Base-by-base conservation (phyloP, 257 asterid genomes). In the Gardenia jasminoides region DNA sequence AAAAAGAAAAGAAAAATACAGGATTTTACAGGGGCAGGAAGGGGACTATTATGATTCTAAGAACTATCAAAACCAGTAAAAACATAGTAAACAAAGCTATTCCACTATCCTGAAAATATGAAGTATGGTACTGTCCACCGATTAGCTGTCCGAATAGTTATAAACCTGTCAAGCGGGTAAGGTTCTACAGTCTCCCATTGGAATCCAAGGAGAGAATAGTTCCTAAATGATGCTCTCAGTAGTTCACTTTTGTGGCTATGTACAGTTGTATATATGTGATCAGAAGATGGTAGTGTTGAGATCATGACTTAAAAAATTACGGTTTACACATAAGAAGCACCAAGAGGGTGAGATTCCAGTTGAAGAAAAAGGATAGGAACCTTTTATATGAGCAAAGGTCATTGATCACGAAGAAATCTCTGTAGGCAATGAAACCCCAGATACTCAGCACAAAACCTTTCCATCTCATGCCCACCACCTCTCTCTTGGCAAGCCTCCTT, bases 361-460 rank as follows among this genome's bases (percentile, higher is more conserved):
- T 26, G 70, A 24, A 48, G 41, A 59, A 15, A 11, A 39, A 36
- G 39, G 47, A 3, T 17, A 17, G 26, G 28, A 74, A 17, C 36
- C 43, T 33, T 36, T 6, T 31, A 46, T 17, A 33, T 33, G 47
- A 44, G 69, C 28, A 44, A 9, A 75, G 56, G 69, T 87, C 83
- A 94, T 67, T 93, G 91, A 79, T 93, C 99, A 3, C 90, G 89
- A 75, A 95, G 99, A 84, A 95, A 95, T 90, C 97, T 89, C 88
- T 93, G 98, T 72, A 95, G 86, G 85, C 99, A 93, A 83, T 85
- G 93, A 80, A 95, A 92, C 2, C 99, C 99, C 67, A 95, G 85
- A 87, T 91, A 88, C 80, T 95, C 97, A 1, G 97, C 98, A 69
- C 99, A 95, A 84, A 79, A 95, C 88, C 80, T 89, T 91, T 91